These are phyloP conservation scores for Neurospora sp. DNA, from an alignment of 495 filamentous ascomycete species.

Conservation along the genomic window DNA sequence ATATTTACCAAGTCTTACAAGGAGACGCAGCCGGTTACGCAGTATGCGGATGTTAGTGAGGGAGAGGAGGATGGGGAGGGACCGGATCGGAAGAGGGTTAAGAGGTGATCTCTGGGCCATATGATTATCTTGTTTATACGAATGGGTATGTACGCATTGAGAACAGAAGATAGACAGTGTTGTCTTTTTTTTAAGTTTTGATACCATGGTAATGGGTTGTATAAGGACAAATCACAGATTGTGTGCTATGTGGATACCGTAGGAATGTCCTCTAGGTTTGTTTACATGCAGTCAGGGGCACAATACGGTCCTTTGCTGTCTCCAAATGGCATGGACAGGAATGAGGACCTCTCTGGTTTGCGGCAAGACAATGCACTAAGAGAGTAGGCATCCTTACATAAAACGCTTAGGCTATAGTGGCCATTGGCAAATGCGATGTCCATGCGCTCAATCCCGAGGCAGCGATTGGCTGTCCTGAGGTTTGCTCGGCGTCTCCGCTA, in stretches of 20 bases:
- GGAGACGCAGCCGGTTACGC: slow-evolving; percentile 82
- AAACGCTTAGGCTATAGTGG: background rate
- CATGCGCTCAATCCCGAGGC: background rate
- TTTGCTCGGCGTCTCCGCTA: background rate
- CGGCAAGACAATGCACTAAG: background rate
- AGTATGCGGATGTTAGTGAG: slow-evolving; percentile 89
- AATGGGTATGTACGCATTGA: background rate
- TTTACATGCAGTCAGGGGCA: background rate
- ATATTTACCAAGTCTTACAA: slow-evolving; percentile 91
- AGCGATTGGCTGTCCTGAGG: background rate
- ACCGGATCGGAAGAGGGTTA: slow-evolving; percentile 58
- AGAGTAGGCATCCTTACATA: background rate
- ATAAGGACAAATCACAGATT: background rate
- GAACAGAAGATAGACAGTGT: background rate
- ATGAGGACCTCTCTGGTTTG: background rate
- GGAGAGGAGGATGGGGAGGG: slow-evolving; percentile 55
- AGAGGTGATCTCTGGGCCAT: slow-evolving; percentile 16
- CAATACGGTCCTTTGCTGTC: background rate
- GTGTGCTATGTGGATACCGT: background rate
- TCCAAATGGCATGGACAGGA: background rate
- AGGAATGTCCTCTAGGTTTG: background rate
- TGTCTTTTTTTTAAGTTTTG: background rate
- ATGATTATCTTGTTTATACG: background rate
- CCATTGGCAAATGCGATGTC: background rate
- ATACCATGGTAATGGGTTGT: background rate